phyloP scores from a whole-genome alignment of 768 basidiomycete genomes.

The Podaxis mareebaensis region DNA sequence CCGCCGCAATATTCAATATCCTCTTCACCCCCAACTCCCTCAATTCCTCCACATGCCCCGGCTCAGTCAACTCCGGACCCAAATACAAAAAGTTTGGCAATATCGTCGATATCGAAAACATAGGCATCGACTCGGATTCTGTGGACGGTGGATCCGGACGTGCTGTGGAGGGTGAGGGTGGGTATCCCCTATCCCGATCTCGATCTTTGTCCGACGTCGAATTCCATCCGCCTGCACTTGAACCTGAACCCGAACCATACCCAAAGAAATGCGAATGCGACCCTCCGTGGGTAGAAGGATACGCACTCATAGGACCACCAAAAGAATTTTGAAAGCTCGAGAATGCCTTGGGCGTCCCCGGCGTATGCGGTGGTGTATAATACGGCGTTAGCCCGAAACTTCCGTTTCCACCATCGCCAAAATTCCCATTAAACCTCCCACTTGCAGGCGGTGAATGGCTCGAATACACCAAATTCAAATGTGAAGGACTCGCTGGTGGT shows the following conservation, averaged over 20 bases:
- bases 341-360: conserved; percentile 44
- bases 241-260: conserved; percentile 1
- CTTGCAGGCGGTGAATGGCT: conserved; percentile 44
- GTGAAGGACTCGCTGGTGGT: conserved; percentile 53
- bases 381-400: conserved; percentile 40
- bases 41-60: conserved; percentile 76
- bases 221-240: not conserved
- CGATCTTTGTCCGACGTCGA: not conserved
- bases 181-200: conserved; percentile 20
- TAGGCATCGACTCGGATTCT: conserved; percentile 53
- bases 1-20: conserved; percentile 88
- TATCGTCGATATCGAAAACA: conserved; percentile 87
- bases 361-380: conserved; percentile 55
- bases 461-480: conserved; percentile 60
- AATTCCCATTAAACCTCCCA: not conserved
- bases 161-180: conserved; percentile 64
- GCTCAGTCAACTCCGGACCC: conserved; percentile 80
- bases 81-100: conserved; percentile 89
- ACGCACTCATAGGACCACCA: conserved; percentile 9
- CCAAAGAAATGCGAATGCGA: conserved; percentile 17
- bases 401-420: conserved; percentile 12
- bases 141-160: conserved; percentile 66
- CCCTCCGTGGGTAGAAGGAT: conserved; percentile 1
- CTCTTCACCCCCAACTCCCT: conserved; percentile 76
- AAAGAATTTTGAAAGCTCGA: conserved; percentile 6